Evolutionary conservation across 371 early-diverging fungal genomes (phyloP), one percentile per base, ranked within the genome.

Genomic region (Actinomucor elegans): DNA sequence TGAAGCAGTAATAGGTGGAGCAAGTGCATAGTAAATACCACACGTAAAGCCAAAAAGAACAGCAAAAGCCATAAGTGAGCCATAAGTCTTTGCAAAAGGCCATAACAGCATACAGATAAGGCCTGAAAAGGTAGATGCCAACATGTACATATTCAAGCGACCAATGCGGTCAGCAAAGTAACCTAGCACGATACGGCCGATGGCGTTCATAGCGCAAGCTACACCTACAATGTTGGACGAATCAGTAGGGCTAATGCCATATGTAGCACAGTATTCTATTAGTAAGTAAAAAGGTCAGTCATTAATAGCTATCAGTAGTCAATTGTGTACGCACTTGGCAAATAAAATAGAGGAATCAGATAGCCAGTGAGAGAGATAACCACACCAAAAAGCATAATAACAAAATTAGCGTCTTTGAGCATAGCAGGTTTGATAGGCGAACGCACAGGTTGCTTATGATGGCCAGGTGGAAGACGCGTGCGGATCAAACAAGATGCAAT

Each of bases 161-260:
- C 92, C 92, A 26, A 87, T 59, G n/a, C 55, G 57, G 41, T 87
- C 87, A 15, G 83, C 84, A 34, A 77, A 57, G 24, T 74, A 64
- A 4, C 91, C 92, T 15, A 83, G 67, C 6, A 77, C 53, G 29
- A 92, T 62, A 43, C 92, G 84, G 4, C 89, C 88, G 6, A 86
- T 51, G 0, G 87, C 87, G 31, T 69, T 69, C 62, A 73, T 51
- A 9, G 70, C 67, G 38, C 65, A 69, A 9, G 56, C 34, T 26
- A 70, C 62, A 18, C 61, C 62, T 3, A 73, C 57, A 17, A 69
- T 40, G 24, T 64, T 67, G 4, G 67, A 64, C 8, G 65, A 43
- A 31, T 69, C 53, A 9, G 49, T 15, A 10, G 18, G 6, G 6
- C 28, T 55, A 18, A 73, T 41, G 7, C 67, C 70, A 53, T 61